Base-by-base conservation (phyloP, 1,139 yeast species). In the Scheffersomyces cryptocercus region DNA sequence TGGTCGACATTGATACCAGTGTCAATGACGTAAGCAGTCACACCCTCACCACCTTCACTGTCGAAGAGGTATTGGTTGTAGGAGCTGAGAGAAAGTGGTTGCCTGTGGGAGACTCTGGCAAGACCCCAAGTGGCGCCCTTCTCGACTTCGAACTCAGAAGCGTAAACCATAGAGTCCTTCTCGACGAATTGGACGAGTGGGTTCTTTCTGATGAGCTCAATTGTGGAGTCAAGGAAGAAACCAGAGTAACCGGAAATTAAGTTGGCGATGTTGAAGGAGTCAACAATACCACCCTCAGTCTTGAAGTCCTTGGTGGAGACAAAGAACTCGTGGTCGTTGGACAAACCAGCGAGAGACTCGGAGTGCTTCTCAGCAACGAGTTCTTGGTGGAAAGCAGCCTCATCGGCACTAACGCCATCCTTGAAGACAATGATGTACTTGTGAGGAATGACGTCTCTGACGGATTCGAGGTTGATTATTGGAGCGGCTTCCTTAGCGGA, bases 111-210 rank as follows among this genome's bases (percentile, higher is more conserved):
- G 49, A 91, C 81, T 73, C 99, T 84, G 38, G 98, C 95, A 56
- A 91, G 79, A 58, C 97, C 97, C 98, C 97, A 90, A 45, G 97
- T 96, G 38, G 96, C 93, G 53, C 89, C 89, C 59, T 82, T 83
- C 73, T 89, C 93, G 47, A 79, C 56, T 44, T 73, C 72, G 53
- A 82, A 80, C 55, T 85, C 86, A 47, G 73, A 68, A 40, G 91
- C 81, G 53, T 75, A 70, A 42, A 90, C 96, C 50, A 78, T 70
- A 4, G 95, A 85, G 66, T 90, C 97, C 54, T 76, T 75, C 75
- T 90, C 97, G 50, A 90, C 82, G 57, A 81, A 82, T 39, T 82
- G 81, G 45, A 90, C 89, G 45, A 79, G 73, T n/a, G 91, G 90
- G 61, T 81, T 81, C 52, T 74, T 70, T 59, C 91, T 83, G 55